Evolutionary conservation across 805 yeast genomes (phyloP), one percentile per base, ranked within the genome.

Genomic region (Saturnispora diversa): DNA sequence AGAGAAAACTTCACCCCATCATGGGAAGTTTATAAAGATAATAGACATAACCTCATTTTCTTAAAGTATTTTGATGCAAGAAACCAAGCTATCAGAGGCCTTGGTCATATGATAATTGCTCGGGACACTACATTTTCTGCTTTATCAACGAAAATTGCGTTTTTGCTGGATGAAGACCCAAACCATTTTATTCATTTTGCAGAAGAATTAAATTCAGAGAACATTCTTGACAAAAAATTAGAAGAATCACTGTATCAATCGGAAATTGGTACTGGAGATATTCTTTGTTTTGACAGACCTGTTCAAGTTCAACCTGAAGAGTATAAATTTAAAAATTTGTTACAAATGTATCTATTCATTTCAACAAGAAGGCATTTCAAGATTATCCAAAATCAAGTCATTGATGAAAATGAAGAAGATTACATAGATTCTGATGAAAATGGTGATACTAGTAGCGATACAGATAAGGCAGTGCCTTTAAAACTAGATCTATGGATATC

Each of bases 221-320:
- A 70, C 26, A 66, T 80, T 28, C 77, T 75, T 19, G 51, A 52
- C 10, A 44, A 79, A 30, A 68, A 60, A 33, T 52, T 55, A 7
- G 44, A 48, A n/a, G 50, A 50, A 25, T 64, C 76, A 2, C 74
- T 74, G 52, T 73, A 70, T 47, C 70, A 73, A 43, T 62, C 70
- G 28, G 92, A 84, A 49, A 54, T 83, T 15, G 65, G 68, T 5
- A 72, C 69, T 43, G 94, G 94, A 50, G 94, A 84, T 53, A 80
- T 84, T 12, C 54, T 84, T 21, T 60, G 65, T 35, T 50, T 53
- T 20, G 48, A 53, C 4, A 43, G 44, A 3, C 16, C 39, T 4
- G 37, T 25, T 4, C 24, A 43, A 1, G 15, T 25, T 7, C 21
- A 33, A 3, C 7, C 16, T 10, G 6, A 38, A 8, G 25, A 38